These are phyloP conservation scores for Myriosclerotinia duriaeana DNA, from an alignment of 2,329 filamentous ascomycete genomes.

Conservation along the genomic window DNA sequence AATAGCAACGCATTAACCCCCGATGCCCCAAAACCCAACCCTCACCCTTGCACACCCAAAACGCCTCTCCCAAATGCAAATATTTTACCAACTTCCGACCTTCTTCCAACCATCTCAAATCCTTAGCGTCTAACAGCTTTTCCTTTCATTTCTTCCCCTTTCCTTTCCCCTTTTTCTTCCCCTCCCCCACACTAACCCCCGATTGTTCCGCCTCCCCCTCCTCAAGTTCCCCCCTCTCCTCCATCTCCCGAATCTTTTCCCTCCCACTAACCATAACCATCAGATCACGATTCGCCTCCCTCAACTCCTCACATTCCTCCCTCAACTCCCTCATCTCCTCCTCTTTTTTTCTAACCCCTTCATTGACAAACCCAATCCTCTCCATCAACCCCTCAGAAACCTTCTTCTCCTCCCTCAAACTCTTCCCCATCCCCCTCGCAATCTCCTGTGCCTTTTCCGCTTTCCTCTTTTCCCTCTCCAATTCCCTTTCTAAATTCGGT, in stretches of 20 bases:
- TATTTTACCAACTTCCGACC: no score
- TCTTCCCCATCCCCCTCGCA: slow-evolving; percentile 71
- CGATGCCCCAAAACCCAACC: no score
- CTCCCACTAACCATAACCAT: slow-evolving; percentile 83
- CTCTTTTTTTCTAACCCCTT: slow-evolving; percentile 58
- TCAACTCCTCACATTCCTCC: slow-evolving; percentile 83
- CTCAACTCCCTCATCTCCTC: slow-evolving; percentile 70
- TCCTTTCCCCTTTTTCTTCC: slow-evolving; percentile 35
- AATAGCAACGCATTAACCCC: no score
- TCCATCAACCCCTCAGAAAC: slow-evolving; percentile 79
- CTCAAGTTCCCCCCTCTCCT: slow-evolving; percentile 56
- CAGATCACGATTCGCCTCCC: slow-evolving; percentile 84
- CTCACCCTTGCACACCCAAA: no score
- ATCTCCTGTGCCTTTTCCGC: slow-evolving; percentile 72
- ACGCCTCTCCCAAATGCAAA: no score
- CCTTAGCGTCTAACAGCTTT: no score
- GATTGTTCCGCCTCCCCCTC: slow-evolving; percentile 75
- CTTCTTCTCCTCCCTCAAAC: slow-evolving; percentile 82
- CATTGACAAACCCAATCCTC: slow-evolving; percentile 73
- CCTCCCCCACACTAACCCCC: slow-evolving; percentile 52
- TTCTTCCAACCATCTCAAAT: no score
- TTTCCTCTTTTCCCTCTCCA: slow-evolving; percentile 65
- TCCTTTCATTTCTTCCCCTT: slow-evolving; percentile 13
- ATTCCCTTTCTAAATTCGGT: slow-evolving; percentile 68
- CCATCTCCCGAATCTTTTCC: slow-evolving; percentile 72